Base-by-base conservation (phyloP, 1,284 basidiomycete genomes). In the Vanrija sp. region DNA sequence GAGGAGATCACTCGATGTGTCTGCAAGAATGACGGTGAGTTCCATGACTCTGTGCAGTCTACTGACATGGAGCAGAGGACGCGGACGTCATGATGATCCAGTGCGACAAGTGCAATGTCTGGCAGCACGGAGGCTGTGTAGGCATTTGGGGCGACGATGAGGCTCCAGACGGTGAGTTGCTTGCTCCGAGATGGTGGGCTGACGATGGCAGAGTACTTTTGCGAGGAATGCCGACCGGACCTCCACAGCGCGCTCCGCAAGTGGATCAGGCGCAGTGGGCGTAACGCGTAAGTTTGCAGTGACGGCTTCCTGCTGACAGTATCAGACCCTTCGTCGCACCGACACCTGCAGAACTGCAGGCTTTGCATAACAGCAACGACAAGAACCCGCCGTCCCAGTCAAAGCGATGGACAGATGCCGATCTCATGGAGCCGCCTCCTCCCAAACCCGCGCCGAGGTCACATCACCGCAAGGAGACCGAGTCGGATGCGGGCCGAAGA, bases 71-170 rank as follows among this genome's bases (percentile, higher is more conserved):
- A 60, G 62, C 73, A 84, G 82, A 34, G 34, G 34, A 83, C 76
- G 88, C 89, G 69, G 88, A 89, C 68, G 86, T 86, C 66, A 83
- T 86, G 63, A 97, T 98, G 92, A 92, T 97, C 50, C 89, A 94
- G 76, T 98, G 95, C 78, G 95, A 98, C 79, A 87, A 83, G 52
- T 98, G 95, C 81, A 89, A 91, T 69, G 91, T 91, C 60, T 98
- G 95, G 95, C 95, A 98, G 77, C 95, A 98, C 75, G 94, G 94
- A 18, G 83, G 87, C 29, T 98, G 95, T 78, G 93, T 98, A 86
- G 95, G 95, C 48, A 91, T 91, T 74, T 85, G 87, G 72, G 85
- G 85, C 43, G 89, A 93, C 72, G 87, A 88, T 59, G 86, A 87
- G 67, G 83, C 89, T 29, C 86, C 86, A 54, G 83, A 88, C 65